Conservation (phyloP, 495 filamentous ascomycete species). For the Tetracladium setigerum region DNA sequence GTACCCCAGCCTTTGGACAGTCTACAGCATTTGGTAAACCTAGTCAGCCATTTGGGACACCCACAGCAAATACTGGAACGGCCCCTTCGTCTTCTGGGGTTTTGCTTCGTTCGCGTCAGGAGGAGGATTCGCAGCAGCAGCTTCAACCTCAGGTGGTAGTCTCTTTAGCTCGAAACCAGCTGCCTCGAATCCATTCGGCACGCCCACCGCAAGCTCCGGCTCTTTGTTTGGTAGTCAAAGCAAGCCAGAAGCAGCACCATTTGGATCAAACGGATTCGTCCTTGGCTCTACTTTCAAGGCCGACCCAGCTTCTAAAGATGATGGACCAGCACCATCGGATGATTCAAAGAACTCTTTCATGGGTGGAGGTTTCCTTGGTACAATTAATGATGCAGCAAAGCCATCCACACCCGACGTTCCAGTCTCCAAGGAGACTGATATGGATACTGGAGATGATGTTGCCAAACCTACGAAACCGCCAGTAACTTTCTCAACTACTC, state of each 20-base stretch:
- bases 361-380: slow-evolving; percentile 45
- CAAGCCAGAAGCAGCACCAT: slow-evolving; percentile 15
- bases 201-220: slow-evolving; percentile 1
- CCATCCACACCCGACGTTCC: slow-evolving; percentile 28
- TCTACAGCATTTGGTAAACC: slow-evolving; percentile 19
- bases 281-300: slow-evolving; percentile 75
- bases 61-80: neutral
- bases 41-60: slow-evolving; percentile 10
- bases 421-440: slow-evolving; percentile 51
- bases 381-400: slow-evolving; percentile 39
- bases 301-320: slow-evolving; percentile 58
- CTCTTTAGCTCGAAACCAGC: slow-evolving; percentile 45
- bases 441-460: slow-evolving; percentile 37
- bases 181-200: slow-evolving; percentile 12
- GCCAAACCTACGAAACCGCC: slow-evolving; percentile 19
- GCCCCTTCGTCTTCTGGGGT: slow-evolving; percentile 29
- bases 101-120: slow-evolving; percentile 55
- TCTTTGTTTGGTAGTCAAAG: slow-evolving; percentile 12
- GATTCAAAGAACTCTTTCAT: slow-evolving; percentile 41
- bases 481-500: slow-evolving; percentile 45
- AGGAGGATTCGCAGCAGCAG: slow-evolving; percentile 44
- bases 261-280: slow-evolving; percentile 59
- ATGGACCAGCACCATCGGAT: slow-evolving; percentile 41
- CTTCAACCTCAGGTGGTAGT: slow-evolving; percentile 19
- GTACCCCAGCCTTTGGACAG: slow-evolving; percentile 26